A percentile compares a stretch with the other conserved stretches of the same genome.
Conservation (phyloP, 2,329 filamentous ascomycete species). For the Fusarium clavum region DNA sequence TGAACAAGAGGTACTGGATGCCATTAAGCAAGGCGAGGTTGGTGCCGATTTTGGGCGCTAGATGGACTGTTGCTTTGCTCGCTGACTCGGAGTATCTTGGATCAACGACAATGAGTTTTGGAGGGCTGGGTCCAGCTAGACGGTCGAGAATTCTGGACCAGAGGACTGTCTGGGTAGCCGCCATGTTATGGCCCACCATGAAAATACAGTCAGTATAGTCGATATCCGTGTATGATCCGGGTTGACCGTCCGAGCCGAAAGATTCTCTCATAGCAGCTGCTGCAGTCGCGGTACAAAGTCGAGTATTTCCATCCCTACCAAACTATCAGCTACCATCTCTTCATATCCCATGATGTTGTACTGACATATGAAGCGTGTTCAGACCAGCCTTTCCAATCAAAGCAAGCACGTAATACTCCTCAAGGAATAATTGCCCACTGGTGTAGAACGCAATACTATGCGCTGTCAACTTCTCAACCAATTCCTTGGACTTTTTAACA, state of each 20-base stretch:
- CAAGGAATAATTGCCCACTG: not conserved
- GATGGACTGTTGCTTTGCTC: not conserved
- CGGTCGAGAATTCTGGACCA: not conserved
- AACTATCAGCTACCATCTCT: not conserved
- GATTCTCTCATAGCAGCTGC: slow-evolving; percentile 3
- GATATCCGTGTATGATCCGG: not conserved
- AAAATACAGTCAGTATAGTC: not conserved
- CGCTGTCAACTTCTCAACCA: not conserved
- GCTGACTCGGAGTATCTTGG: not conserved
- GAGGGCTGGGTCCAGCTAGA: not conserved
- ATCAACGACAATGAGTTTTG: not conserved
- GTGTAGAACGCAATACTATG: slow-evolving; percentile 3
- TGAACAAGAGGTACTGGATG: not conserved
- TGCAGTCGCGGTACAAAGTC: not conserved
- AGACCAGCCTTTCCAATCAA: not conserved
- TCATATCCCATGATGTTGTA: too few species aligned
- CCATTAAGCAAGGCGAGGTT: not conserved
- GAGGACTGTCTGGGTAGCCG: not conserved
- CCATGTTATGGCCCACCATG: slow-evolving; percentile 1
- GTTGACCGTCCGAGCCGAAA: not conserved
- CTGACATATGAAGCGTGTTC: not conserved
- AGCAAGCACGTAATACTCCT: not conserved
- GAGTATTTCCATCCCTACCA: not conserved
- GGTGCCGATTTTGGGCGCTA: not conserved
- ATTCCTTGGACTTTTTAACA: not conserved